Evolutionary conservation across 768 basidiomycete species (phyloP).

Genomic region (Russula compacta): DNA sequence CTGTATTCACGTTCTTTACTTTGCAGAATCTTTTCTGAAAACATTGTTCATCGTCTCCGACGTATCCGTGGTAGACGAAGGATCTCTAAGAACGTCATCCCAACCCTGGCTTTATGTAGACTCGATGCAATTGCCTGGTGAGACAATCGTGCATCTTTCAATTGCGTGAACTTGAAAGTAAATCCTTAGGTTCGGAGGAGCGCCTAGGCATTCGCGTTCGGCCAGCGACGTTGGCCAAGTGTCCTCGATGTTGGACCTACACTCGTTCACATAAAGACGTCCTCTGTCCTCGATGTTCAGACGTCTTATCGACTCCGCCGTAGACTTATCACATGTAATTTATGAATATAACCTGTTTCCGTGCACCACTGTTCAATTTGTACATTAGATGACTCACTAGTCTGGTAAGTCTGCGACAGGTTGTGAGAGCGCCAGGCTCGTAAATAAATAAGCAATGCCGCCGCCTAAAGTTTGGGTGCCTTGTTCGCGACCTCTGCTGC

Average conservation of each 20-base stretch:
- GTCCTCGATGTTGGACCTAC: slow-evolving; percentile 88
- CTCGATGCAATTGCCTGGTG: slow-evolving; percentile 39
- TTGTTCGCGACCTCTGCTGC: not conserved
- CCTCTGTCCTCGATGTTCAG: slow-evolving; percentile 59
- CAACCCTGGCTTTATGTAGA: slow-evolving; percentile 43
- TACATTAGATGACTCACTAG: not conserved
- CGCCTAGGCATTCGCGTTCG: slow-evolving; percentile 43
- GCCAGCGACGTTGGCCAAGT: slow-evolving; percentile 58
- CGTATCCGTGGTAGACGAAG: slow-evolving; percentile 42
- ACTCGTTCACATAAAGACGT: slow-evolving; percentile 41
- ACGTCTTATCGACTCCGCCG: slow-evolving; percentile 19
- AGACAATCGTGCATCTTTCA: slow-evolving; percentile 4
- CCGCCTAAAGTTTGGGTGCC: not conserved
- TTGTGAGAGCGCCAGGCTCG: not conserved
- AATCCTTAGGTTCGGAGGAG: slow-evolving; percentile 18
- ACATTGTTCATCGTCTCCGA: slow-evolving; percentile 79
- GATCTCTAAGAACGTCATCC: slow-evolving; percentile 31
- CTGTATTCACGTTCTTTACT: not conserved
- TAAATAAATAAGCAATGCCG: slow-evolving; percentile 3
- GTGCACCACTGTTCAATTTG: not conserved
- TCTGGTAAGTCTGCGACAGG: not conserved
- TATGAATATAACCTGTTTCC: not conserved
- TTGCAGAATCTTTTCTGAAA: slow-evolving; percentile 52
- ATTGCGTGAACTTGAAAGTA: not conserved
- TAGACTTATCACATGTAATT: slow-evolving; percentile 10